These are phyloP conservation scores for Aspergillus bertholletiae DNA, from an alignment of 495 filamentous ascomycete species.

Conservation along the genomic window DNA sequence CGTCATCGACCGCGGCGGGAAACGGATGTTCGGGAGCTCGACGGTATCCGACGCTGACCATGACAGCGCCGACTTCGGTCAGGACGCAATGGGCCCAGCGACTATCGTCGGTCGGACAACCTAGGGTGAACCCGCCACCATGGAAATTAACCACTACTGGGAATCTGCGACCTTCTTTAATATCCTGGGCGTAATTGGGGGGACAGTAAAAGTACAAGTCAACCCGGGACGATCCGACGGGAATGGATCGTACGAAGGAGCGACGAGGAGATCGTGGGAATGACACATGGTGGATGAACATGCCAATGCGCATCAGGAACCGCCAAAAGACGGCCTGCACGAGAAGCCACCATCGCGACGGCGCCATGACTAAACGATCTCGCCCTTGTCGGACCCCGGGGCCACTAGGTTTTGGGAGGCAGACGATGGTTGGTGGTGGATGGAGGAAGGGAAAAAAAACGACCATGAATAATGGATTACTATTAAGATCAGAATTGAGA, in stretches of 20 bases:
- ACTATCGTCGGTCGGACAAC: conserved; percentile 65
- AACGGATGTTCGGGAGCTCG: conserved; percentile 77
- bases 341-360: conserved; percentile 65
- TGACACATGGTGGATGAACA: conserved; percentile 70
- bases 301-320: conserved; percentile 72
- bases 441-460: background rate
- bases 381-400: background rate
- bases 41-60: conserved; percentile 71
- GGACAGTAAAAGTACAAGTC: conserved; percentile 82
- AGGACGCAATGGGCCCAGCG: conserved; percentile 60
- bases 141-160: conserved; percentile 73
- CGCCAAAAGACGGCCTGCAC: conserved; percentile 75
- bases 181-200: conserved; percentile 46
- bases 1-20: conserved; percentile 73
- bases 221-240: conserved; percentile 56
- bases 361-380: conserved; percentile 25
- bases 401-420: background rate
- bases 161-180: conserved; percentile 35
- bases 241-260: conserved; percentile 60
- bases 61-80: conserved; percentile 57
- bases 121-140: conserved; percentile 76
- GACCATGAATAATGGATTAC: background rate
- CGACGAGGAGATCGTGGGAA: conserved; percentile 64
- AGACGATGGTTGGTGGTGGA: too few relatives aligned
- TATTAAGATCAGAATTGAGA: background rate